Conservation (phyloP, 306 rosid species). For the Heteromeles arbutifolia region DNA sequence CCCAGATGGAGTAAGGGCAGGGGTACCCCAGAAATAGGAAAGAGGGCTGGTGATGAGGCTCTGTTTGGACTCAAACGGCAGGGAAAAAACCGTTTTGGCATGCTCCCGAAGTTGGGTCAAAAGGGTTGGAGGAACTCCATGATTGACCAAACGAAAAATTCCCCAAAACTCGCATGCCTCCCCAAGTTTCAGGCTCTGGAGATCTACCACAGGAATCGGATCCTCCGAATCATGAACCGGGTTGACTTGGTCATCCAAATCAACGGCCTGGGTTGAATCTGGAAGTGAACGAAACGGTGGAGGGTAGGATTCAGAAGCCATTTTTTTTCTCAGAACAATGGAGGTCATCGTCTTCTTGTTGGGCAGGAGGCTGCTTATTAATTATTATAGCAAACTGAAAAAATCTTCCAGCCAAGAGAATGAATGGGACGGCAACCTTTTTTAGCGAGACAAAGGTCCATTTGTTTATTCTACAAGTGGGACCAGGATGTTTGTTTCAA, state of each 20-base stretch:
- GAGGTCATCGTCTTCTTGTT: background rate
- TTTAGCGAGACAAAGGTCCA: background rate
- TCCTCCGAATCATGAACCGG: background rate
- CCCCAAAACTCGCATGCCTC: constrained; percentile 70
- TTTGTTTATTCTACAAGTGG: background rate
- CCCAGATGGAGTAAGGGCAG: constrained; percentile 51
- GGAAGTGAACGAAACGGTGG: constrained; percentile 25
- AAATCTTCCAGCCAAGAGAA: no score
- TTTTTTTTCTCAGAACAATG: background rate
- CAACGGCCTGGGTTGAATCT: background rate
- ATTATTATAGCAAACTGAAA: no score
- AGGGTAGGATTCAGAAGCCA: constrained; percentile 42
- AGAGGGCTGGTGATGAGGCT: constrained; percentile 29
- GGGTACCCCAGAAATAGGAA: constrained; percentile 71
- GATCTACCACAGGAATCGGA: constrained; percentile 48
- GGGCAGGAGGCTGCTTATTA: background rate
- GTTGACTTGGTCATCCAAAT: background rate
- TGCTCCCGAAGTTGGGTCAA: constrained; percentile 30
- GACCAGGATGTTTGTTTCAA: background rate
- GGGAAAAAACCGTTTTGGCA: constrained; percentile 29
- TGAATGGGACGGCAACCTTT: background rate
- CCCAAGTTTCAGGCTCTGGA: constrained; percentile 14
- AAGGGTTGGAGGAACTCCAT: constrained; percentile 53
- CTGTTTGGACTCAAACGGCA: constrained; percentile 48
- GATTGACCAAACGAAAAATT: constrained; percentile 61